These are phyloP conservation scores for Thozetella sp. DNA, from an alignment of 495 filamentous ascomycete species.

Conservation along the genomic window DNA sequence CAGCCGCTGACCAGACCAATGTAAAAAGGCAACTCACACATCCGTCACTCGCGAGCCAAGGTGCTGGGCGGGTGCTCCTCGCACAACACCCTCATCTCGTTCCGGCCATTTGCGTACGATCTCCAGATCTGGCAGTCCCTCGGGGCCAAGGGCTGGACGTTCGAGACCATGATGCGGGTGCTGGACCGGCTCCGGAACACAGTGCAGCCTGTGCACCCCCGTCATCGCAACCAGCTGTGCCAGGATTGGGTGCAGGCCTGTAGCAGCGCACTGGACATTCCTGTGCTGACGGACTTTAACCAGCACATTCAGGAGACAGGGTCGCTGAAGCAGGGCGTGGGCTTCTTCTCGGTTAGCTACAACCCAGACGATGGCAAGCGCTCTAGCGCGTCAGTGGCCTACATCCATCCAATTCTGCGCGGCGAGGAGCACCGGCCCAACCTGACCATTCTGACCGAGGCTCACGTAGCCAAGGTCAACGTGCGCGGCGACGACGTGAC, in stretches of 20 bases:
- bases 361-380: constrained; percentile 79
- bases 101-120: constrained; percentile 82
- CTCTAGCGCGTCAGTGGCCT: constrained; percentile 81
- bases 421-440: constrained; percentile 77
- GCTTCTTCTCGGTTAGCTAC: constrained; percentile 84
- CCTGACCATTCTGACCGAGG: constrained; percentile 76
- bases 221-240: constrained; percentile 81
- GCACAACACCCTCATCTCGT: constrained; percentile 86
- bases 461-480: constrained; percentile 79
- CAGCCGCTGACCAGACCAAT: too few species aligned
- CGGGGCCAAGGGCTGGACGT: constrained; percentile 78
- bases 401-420: constrained; percentile 81
- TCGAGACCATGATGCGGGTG: constrained; percentile 74
- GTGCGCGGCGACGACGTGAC: constrained; percentile 62
- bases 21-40: constrained; percentile 53
- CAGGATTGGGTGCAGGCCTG: constrained; percentile 81
- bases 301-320: constrained; percentile 69
- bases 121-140: constrained; percentile 67
- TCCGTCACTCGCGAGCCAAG: constrained; percentile 83
- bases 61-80: constrained; percentile 84
- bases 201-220: constrained; percentile 74
- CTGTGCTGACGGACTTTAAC: constrained; percentile 81
- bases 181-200: constrained; percentile 78
- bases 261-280: constrained; percentile 71
- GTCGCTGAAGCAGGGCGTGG: constrained; percentile 69